Evolutionary conservation across 225 moss, liverwort and hornwort genomes (phyloP).

Genomic region (Pseudoscleropodium purum): DNA sequence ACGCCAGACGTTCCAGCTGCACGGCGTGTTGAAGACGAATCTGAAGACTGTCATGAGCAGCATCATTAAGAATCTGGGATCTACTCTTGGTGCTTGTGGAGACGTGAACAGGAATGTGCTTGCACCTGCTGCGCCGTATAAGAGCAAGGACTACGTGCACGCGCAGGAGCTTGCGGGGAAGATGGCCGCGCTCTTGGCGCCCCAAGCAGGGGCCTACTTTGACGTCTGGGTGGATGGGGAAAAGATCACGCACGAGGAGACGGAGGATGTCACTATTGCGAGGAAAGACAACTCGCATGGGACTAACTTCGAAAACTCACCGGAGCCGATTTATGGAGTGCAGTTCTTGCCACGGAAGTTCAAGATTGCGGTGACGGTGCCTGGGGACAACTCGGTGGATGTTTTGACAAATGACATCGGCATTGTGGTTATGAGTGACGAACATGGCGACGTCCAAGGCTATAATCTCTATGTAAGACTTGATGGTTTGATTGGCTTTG

Average conservation of each 20-base stretch:
- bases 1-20: conserved; percentile 91
- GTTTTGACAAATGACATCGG: conserved; percentile 79
- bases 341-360: conserved; percentile 87
- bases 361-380: conserved; percentile 88
- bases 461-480: conserved; percentile 74
- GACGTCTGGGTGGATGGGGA: conserved; percentile 94
- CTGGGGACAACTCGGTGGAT: conserved; percentile 89
- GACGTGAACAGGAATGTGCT: conserved; percentile 89
- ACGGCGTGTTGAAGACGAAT: conserved; percentile 74
- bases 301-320: conserved; percentile 65
- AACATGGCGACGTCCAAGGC: conserved; percentile 65
- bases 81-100: conserved; percentile 88
- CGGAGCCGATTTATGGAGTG: conserved; percentile 82
- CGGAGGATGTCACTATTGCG: conserved; percentile 67
- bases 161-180: conserved; percentile 81
- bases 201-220: conserved; percentile 89
- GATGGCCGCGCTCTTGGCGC: conserved; percentile 64
- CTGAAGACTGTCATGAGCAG: conserved; percentile 82
- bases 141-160: conserved; percentile 56
- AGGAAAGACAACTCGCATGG: conserved; percentile 70
- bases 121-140: conserved; percentile 77
- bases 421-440: conserved; percentile 68
- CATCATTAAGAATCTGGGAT: conserved; percentile 71
- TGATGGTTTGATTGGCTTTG: neutral
- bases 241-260: conserved; percentile 61